Percentiles rank a stretch among this genome's conserved stretches.
Evolutionary conservation across 2,329 filamentous ascomycete genomes (phyloP).

Genomic region (Trichoderma sp.): DNA sequence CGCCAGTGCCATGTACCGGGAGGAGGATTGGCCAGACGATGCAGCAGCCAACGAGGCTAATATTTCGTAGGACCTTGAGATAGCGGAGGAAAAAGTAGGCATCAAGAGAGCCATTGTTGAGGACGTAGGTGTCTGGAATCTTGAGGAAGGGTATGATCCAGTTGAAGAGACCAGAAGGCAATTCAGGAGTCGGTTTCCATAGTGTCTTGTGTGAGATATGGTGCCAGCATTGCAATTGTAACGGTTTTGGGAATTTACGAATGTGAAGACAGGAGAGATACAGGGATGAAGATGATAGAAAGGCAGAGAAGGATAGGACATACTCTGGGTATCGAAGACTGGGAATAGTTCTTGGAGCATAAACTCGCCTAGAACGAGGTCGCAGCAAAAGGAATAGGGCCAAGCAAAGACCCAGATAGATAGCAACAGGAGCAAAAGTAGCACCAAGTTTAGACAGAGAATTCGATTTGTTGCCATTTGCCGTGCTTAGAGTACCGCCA

Average conservation of each 20-base stretch:
- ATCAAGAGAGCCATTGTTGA: conserved; percentile 91
- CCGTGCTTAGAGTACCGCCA: conserved; percentile 38
- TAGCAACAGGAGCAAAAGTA: conserved; percentile 56
- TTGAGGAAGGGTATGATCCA: conserved; percentile 70
- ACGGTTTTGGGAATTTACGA: not conserved
- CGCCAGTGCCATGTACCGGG: conserved; percentile 84
- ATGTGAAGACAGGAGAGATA: not conserved
- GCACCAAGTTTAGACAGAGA: conserved; percentile 43
- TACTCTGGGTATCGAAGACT: conserved; percentile 49
- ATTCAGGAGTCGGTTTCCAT: conserved; percentile 58
- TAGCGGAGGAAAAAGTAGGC: conserved; percentile 87
- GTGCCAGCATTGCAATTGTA: not conserved
- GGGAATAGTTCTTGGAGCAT: conserved; percentile 54
- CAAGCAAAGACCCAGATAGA: conserved; percentile 54
- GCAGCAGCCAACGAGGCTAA: conserved; percentile 79
- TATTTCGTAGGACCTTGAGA: conserved; percentile 67
- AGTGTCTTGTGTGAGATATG: not conserved
- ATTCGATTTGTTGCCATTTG: conserved; percentile 36
- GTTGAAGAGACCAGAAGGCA: conserved; percentile 63
- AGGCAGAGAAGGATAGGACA: conserved; percentile 11
- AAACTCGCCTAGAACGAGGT: conserved; percentile 52
- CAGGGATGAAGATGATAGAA: not conserved
- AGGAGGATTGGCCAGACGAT: conserved; percentile 87
- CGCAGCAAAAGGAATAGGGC: conserved; percentile 52
- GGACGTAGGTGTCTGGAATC: conserved; percentile 72